phyloP scores from a whole-genome alignment of 2,329 filamentous ascomycete genomes.

The Calonectria honghensis region DNA sequence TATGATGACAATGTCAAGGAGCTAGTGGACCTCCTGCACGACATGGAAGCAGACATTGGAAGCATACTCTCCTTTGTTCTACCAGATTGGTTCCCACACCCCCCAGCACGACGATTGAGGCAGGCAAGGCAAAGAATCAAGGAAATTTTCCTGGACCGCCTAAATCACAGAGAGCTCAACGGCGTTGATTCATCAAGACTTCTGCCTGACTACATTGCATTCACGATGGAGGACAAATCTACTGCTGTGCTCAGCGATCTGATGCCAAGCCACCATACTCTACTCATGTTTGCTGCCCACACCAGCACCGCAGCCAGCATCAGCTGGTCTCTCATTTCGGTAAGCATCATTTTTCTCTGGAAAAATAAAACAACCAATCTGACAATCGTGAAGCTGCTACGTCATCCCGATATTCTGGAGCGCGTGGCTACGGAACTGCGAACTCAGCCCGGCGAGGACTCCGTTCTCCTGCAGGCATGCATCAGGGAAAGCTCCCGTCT shows the following conservation, averaged over 20 bases:
- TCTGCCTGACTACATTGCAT: conserved; percentile 34
- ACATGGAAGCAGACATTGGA: conserved; percentile 38
- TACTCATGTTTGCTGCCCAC: conserved; percentile 40
- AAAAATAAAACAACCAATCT: neutral
- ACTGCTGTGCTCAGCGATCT: conserved; percentile 34
- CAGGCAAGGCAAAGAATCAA: conserved; percentile 29
- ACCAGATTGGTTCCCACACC: conserved; percentile 37
- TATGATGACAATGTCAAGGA: conserved; percentile 29
- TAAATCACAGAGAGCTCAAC: conserved; percentile 10
- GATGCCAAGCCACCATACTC: conserved; percentile 38
- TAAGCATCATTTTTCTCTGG: neutral
- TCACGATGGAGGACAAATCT: conserved; percentile 37
- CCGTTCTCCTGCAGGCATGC: conserved; percentile 33
- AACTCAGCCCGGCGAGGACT: conserved; percentile 26
- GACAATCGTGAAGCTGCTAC: conserved; percentile 20
- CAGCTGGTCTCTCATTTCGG: conserved; percentile 35
- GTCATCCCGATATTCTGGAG: conserved; percentile 30
- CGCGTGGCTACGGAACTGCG: conserved; percentile 32
- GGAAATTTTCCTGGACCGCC: conserved; percentile 32
- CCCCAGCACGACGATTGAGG: conserved; percentile 33
- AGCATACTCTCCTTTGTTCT: conserved; percentile 34
- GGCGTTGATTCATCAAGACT: neutral
- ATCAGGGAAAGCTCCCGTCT: conserved; percentile 36
- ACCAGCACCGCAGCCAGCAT: conserved; percentile 37
- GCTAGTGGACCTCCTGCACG: conserved; percentile 34